Conservation (phyloP, 1,284 basidiomycete genomes). For the Cryptococcus depauperatus region DNA sequence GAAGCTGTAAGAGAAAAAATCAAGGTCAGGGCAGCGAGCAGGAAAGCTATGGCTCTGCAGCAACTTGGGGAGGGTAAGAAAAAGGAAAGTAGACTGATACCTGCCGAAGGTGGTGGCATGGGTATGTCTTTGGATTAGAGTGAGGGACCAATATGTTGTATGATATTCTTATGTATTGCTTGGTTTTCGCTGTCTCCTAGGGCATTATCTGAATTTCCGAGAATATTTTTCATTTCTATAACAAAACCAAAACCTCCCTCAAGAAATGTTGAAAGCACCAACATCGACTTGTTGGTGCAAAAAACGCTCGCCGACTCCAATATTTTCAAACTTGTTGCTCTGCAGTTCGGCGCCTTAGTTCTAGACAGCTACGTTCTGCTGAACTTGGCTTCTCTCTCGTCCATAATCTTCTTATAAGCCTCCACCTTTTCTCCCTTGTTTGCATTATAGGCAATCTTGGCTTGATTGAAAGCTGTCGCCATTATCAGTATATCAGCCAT, state of each 20-base stretch:
- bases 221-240: too few species aligned
- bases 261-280: too few species aligned
- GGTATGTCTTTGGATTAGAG: slow-evolving; percentile 42
- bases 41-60: slow-evolving; percentile 44
- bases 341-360: too few species aligned
- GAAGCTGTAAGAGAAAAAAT: slow-evolving; percentile 62
- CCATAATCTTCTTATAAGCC: slow-evolving; percentile 53
- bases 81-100: slow-evolving; percentile 60
- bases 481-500: background rate
- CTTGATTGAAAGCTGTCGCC: slow-evolving; percentile 66
- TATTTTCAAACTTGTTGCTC: too few species aligned
- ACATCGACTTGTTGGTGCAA: too few species aligned
- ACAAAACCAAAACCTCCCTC: too few species aligned
- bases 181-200: too few species aligned
- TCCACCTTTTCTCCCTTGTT: slow-evolving; percentile 70
- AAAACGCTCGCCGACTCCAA: too few species aligned
- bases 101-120: slow-evolving; percentile 45
- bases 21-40: slow-evolving; percentile 60
- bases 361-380: background rate
- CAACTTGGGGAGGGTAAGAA: slow-evolving; percentile 46
- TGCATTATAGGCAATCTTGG: slow-evolving; percentile 67
- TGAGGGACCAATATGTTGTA: slow-evolving; percentile 1
- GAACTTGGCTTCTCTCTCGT: slow-evolving; percentile 40
- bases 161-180: too few species aligned
- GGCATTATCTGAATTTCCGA: too few species aligned